Conservation (phyloP, 2,329 filamentous ascomycete species). For the Colletotrichum cereale region DNA sequence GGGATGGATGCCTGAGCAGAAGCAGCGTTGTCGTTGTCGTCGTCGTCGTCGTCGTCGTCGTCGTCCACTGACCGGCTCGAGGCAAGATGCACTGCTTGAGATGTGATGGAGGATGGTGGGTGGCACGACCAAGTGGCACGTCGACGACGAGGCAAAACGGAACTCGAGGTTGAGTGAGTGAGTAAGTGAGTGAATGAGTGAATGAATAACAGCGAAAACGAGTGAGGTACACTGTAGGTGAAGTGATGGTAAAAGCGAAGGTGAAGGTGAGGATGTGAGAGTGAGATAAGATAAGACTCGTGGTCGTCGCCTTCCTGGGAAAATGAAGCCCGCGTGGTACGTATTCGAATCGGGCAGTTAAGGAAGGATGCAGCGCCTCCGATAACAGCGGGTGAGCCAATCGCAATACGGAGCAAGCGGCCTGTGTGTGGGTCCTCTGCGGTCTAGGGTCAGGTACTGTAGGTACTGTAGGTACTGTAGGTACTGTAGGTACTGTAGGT, state of each 20-base stretch:
- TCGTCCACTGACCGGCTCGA: not conserved
- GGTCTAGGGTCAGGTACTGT: not conserved
- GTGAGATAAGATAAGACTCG: constrained; percentile 25
- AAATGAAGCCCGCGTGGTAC: constrained; percentile 3
- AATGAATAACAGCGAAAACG: not conserved
- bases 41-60: too few species aligned
- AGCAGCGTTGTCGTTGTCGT: not conserved
- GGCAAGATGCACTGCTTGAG: not conserved
- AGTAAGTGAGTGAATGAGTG: not conserved
- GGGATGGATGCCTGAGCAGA: not conserved
- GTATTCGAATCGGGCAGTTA: constrained; percentile 25
- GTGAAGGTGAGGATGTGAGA: not conserved
- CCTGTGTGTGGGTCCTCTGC: not conserved
- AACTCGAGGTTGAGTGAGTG: not conserved
- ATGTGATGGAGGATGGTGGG: not conserved
- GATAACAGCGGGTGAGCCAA: constrained; percentile 22
- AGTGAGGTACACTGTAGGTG: not conserved
- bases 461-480: too few species aligned
- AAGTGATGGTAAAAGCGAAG: not conserved
- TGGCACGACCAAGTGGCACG: not conserved
- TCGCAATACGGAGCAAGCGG: not conserved
- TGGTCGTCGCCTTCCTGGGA: not conserved
- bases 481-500: too few species aligned
- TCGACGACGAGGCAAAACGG: not conserved
- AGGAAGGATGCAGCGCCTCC: not conserved